Conservation (phyloP, 441 rosid species). For the Gossypium aridum region DNA sequence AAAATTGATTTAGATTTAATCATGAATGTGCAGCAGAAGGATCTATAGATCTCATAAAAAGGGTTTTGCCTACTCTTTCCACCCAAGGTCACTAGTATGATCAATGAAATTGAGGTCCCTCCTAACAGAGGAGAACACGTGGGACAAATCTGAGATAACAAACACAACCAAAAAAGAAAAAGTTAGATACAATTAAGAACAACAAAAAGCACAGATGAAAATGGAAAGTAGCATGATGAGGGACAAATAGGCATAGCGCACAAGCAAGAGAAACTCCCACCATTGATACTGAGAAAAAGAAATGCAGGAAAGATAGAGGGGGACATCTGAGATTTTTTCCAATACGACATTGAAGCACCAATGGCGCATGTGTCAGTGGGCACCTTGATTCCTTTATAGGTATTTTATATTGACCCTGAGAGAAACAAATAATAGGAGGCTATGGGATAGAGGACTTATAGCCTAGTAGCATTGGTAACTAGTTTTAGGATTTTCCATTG, state of each 20-base stretch:
- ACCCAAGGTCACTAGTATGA: constrained; percentile 84
- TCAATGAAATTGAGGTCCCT: constrained; percentile 78
- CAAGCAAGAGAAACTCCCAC: not conserved
- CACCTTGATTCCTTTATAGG: too few species aligned
- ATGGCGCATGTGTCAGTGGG: too few species aligned
- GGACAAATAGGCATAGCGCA: not conserved
- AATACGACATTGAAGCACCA: too few species aligned
- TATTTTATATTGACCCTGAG: not conserved
- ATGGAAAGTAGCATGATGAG: not conserved
- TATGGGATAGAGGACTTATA: not conserved
- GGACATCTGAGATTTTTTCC: too few species aligned
- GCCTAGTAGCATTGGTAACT: not conserved
- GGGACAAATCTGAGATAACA: constrained; percentile 54
- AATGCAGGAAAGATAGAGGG: too few species aligned
- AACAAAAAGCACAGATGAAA: not conserved
- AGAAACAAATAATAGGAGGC: not conserved
- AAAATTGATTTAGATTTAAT: constrained; percentile 13
- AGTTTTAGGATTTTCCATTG: not conserved
- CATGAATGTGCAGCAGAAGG: not conserved
- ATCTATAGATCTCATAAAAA: constrained; percentile 8
- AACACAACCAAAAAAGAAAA: constrained; percentile 8
- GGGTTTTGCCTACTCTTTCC: constrained; percentile 81
- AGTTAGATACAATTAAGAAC: not conserved
- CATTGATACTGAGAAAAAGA: too few species aligned
- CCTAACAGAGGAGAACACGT: constrained; percentile 60